Evolutionary conservation across 768 basidiomycete genomes (phyloP).

Genomic region (Rhizopogon vulgaris): DNA sequence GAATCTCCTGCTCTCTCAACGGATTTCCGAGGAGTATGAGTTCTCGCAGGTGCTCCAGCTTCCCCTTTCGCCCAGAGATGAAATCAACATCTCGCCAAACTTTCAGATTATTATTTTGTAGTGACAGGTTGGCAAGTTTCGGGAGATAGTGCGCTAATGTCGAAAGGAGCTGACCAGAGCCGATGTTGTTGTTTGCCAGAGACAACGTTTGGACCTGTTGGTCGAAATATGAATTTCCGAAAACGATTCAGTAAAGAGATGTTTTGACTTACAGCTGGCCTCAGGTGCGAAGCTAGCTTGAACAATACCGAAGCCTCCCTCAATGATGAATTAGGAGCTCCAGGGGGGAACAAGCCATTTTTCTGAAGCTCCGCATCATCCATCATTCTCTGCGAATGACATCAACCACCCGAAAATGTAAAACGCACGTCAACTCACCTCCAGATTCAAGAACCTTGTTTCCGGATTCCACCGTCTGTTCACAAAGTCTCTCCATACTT

Average conservation of each 20-base stretch:
- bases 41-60: slow-evolving; percentile 61
- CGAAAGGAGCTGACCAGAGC: slow-evolving; percentile 51
- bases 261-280: slow-evolving; percentile 52
- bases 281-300: slow-evolving; percentile 76
- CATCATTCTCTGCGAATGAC: slow-evolving; percentile 56
- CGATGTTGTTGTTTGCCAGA: slow-evolving; percentile 72
- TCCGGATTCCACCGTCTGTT: slow-evolving; percentile 67
- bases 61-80: slow-evolving; percentile 52
- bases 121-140: slow-evolving; percentile 69
- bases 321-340: slow-evolving; percentile 51
- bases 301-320: slow-evolving; percentile 81
- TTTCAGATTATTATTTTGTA: slow-evolving; percentile 70
- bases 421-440: slow-evolving; percentile 45
- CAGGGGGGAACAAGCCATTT: slow-evolving; percentile 66
- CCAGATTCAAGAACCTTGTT: slow-evolving; percentile 69
- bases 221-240: not conserved
- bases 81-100: slow-evolving; percentile 66
- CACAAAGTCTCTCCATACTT: slow-evolving; percentile 74
- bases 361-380: slow-evolving; percentile 74
- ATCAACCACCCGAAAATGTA: not conserved
- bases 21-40: slow-evolving; percentile 75
- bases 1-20: slow-evolving; percentile 53
- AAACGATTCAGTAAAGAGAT: not conserved
- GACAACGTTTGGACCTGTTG: slow-evolving; percentile 73
- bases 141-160: slow-evolving; percentile 72